These are phyloP conservation scores for Bombardia bombarda DNA, from an alignment of 495 filamentous ascomycete species.

Conservation along the genomic window DNA sequence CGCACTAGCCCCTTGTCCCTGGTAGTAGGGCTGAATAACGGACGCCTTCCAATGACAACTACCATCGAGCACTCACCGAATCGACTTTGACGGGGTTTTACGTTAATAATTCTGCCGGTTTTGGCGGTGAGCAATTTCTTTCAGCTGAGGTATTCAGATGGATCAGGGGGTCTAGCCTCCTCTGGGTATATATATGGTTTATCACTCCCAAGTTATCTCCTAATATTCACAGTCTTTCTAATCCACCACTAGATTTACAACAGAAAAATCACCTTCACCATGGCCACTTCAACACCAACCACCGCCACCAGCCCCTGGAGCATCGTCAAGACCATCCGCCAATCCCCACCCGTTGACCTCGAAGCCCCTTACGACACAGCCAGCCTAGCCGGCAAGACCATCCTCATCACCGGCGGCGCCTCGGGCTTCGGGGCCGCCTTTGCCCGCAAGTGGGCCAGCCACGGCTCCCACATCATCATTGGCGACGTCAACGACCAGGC, in stretches of 20 bases:
- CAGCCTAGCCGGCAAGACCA: constrained; percentile 34
- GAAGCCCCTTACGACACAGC: constrained; percentile 28
- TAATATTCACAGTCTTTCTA: not conserved
- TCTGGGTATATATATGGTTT: too few relatives aligned
- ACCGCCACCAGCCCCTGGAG: constrained; percentile 11
- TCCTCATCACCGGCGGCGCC: constrained; percentile 45
- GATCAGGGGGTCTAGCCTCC: too few relatives aligned
- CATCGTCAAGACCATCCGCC: constrained; percentile 12
- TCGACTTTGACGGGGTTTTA: too few relatives aligned
- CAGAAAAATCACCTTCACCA: constrained; percentile 3
- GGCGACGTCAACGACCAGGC: constrained; percentile 36
- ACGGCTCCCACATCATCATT: constrained; percentile 39
- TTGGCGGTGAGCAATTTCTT: too few relatives aligned
- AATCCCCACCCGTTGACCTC: constrained; percentile 29
- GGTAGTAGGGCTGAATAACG: too few relatives aligned
- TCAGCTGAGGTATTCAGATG: too few relatives aligned
- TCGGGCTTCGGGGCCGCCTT: constrained; percentile 47
- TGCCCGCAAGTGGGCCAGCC: constrained; percentile 30
- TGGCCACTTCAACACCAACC: constrained; percentile 3
- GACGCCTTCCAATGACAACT: too few relatives aligned
- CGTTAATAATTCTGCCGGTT: too few relatives aligned
- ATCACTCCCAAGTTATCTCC: too few relatives aligned
- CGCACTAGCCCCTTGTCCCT: too few relatives aligned
- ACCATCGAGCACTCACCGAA: too few relatives aligned
- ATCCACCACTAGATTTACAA: not conserved